Base-by-base conservation (phyloP, 306 rosid genomes). In the Begonia peltatifolia region DNA sequence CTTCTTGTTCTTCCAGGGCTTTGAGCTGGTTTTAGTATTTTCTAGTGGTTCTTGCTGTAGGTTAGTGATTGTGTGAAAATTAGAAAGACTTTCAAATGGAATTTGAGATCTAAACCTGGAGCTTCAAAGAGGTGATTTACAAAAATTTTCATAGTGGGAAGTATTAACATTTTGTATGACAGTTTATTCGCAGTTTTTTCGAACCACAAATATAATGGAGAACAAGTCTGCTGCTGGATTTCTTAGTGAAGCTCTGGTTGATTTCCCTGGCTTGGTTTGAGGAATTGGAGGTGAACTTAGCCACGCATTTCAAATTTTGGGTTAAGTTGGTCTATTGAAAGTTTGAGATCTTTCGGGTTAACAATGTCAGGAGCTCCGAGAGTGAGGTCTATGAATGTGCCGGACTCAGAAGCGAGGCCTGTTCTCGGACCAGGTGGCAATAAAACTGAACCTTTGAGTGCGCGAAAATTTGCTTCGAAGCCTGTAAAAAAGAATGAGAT, bases 301-400 rank as follows among this genome's bases (percentile, higher is more conserved):
- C 14, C 48, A 44, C 48, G 53, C 10, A 50, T 10, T 50, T 50
- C 11, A 50, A 50, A 20, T 44, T 44, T 44, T 44, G 12, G 18
- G 48, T n/a, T 10, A 11, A 44, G 14, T 11, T 44, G 14, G 48
- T 3, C 48, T 36, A 23, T 23, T 36, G 38, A 12, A 63, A 42
- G 14, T 56, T 61, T 53, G 59, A 22, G 43, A 30, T 58, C 51
- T 55, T 47, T 51, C 25, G 23, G 13, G 20, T 46, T 22, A 64
- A 42, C 69, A 59, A 76, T 81, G 90, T 84, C 90, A 38, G 87
- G 84, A 70, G 82, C 80, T 71, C 84, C 94, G 56, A 81, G 80
- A 62, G 74, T 84, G 54, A 76, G 86, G 94, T 78, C 90, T 52
- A 81, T 84, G 80, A 84, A 81, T 76, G 84, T 81, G 71, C 70